Evolutionary conservation across 345 rosid genomes (phyloP).

Genomic region (Brassica nigra): DNA sequence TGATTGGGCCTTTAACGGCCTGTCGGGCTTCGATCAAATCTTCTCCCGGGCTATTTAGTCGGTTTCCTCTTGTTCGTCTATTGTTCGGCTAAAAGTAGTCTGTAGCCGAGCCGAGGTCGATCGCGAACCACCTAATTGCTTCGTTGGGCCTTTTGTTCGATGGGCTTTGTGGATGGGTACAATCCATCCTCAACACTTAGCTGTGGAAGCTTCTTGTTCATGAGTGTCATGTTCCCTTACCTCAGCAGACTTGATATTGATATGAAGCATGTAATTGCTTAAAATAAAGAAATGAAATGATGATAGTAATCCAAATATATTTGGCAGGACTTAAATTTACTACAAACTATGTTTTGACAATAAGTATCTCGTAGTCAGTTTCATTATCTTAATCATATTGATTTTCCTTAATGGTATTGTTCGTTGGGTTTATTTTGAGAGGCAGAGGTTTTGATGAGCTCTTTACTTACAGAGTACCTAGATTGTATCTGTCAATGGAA

Average conservation of each 20-base stretch:
- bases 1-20: too few species aligned
- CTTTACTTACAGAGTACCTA: conserved; percentile 71
- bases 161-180: too few species aligned
- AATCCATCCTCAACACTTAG: conserved; percentile 40
- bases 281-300: conserved; percentile 25
- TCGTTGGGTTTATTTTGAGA: conserved; percentile 25
- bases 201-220: conserved; percentile 83
- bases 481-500: conserved; percentile 38
- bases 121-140: too few species aligned
- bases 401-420: conserved; percentile 19
- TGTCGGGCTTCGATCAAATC: too few species aligned
- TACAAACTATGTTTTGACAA: too few species aligned
- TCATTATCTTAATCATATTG: not conserved
- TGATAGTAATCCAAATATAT: not conserved
- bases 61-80: too few species aligned
- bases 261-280: conserved; percentile 8
- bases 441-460: conserved; percentile 93
- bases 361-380: too few species aligned
- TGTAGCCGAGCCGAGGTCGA: too few species aligned
- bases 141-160: too few species aligned
- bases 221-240: conserved; percentile 22
- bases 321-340: not conserved
- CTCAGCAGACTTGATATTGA: conserved; percentile 10
- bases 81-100: too few species aligned
- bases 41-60: too few species aligned